Evolutionary conservation across 257 asterid genomes (phyloP).

Genomic region (Lavandula angustifolia): DNA sequence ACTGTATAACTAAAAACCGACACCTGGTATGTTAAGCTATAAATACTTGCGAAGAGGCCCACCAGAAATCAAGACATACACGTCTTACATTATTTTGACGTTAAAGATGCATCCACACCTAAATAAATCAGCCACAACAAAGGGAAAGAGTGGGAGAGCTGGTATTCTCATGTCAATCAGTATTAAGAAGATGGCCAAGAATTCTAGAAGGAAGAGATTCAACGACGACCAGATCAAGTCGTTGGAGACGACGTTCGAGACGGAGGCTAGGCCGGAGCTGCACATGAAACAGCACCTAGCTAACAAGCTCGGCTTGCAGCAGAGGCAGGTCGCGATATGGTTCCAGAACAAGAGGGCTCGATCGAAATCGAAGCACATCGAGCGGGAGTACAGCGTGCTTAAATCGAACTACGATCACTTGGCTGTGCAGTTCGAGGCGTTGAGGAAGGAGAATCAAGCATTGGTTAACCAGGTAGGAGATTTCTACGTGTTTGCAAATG

Average conservation of each 20-base stretch:
- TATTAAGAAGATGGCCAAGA: constrained; percentile 30
- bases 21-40: constrained; percentile 34
- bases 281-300: constrained; percentile 74
- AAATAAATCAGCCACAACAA: constrained; percentile 35
- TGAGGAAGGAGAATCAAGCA: constrained; percentile 61
- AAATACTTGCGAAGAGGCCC: constrained; percentile 35
- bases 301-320: constrained; percentile 68
- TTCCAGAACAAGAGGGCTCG: constrained; percentile 61
- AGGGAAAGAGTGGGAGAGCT: neutral
- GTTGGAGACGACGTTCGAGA: constrained; percentile 61
- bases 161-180: constrained; percentile 32
- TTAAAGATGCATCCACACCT: constrained; percentile 31
- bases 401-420: constrained; percentile 56
- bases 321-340: constrained; percentile 89
- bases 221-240: constrained; percentile 68
- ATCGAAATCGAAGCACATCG: constrained; percentile 72
- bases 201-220: constrained; percentile 53
- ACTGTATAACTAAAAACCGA: constrained; percentile 2
- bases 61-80: constrained; percentile 37
- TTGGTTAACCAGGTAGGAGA: constrained; percentile 60
- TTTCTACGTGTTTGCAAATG: neutral
- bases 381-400: constrained; percentile 52
- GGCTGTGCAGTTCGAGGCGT: constrained; percentile 49
- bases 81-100: constrained; percentile 29
- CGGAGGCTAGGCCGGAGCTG: constrained; percentile 68